Percentiles rank a stretch among this genome's conserved stretches.
phyloP scores from a whole-genome alignment of 306 rosid genomes.

The Cicer yamashitae region DNA sequence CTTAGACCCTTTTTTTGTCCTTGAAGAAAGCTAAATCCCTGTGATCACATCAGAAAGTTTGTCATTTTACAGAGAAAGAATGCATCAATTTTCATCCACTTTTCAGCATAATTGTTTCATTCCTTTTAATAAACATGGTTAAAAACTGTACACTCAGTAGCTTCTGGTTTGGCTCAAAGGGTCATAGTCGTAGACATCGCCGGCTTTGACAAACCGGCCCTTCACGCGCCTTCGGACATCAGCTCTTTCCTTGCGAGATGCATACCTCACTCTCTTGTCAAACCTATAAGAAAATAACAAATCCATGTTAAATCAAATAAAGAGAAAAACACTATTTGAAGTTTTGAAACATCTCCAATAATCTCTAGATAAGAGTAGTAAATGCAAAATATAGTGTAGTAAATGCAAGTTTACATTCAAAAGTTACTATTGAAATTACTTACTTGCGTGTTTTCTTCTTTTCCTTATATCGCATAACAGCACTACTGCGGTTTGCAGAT shows the following conservation, averaged over 20 bases:
- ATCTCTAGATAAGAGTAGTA: no score
- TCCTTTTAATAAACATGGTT: slow-evolving; percentile 59
- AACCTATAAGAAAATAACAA: slow-evolving; percentile 58
- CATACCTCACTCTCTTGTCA: slow-evolving; percentile 87
- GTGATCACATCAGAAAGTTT: slow-evolving; percentile 66
- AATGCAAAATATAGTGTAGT: background rate
- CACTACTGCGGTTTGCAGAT: slow-evolving; percentile 80
- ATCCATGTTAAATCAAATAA: slow-evolving; percentile 16
- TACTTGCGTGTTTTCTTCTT: slow-evolving; percentile 91
- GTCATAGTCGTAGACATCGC: slow-evolving; percentile 88
- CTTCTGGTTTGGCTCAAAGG: slow-evolving; percentile 90
- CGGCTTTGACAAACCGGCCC: slow-evolving; percentile 97
- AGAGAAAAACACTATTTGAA: slow-evolving; percentile 13
- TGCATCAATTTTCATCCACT: slow-evolving; percentile 51
- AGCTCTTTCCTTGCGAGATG: slow-evolving; percentile 95
- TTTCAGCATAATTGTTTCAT: slow-evolving; percentile 52
- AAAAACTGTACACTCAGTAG: slow-evolving; percentile 73
- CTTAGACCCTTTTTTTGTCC: slow-evolving; percentile 45
- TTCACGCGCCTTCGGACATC: slow-evolving; percentile 91
- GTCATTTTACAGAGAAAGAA: slow-evolving; percentile 54
- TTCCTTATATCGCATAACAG: slow-evolving; percentile 98
- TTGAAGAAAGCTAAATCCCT: slow-evolving; percentile 57
- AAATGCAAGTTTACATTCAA: background rate
- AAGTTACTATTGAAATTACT: slow-evolving; percentile 40
- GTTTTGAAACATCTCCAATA: background rate